Evolutionary conservation across 2,329 filamentous ascomycete genomes (phyloP).

Genomic region (Exophiala mesophila): DNA sequence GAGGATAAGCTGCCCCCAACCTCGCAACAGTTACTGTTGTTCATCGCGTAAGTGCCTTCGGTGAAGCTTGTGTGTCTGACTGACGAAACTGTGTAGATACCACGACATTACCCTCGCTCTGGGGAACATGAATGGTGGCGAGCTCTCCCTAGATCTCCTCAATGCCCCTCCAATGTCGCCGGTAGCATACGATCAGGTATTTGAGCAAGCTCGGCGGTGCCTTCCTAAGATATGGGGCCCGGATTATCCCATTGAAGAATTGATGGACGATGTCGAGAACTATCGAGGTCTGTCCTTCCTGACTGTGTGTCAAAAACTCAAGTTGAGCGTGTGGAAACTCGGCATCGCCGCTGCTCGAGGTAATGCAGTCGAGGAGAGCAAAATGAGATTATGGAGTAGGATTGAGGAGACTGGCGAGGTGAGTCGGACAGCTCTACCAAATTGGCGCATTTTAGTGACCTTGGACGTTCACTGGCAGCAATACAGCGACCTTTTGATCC

Average conservation of each 20-base stretch:
- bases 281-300: conserved; percentile 8
- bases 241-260: conserved; percentile 7
- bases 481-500: conserved; percentile 4
- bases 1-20: conserved; percentile 4
- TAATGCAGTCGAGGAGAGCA: not conserved
- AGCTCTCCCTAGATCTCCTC: conserved; percentile 4
- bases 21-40: conserved; percentile 9
- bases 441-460: too few species aligned
- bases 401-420: conserved; percentile 7
- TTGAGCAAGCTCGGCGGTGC: conserved; percentile 7
- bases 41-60: conserved; percentile 8
- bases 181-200: conserved; percentile 7
- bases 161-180: conserved; percentile 3
- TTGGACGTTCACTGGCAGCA: conserved; percentile 3
- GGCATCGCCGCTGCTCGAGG: not conserved
- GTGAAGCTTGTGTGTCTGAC: too few species aligned
- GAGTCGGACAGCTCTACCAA: too few species aligned
- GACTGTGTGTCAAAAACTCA: conserved; percentile 5
- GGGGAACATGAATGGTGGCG: conserved; percentile 4
- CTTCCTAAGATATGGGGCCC: conserved; percentile 9
- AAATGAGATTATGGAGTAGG: conserved; percentile 1
- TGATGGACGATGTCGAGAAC: conserved; percentile 13
- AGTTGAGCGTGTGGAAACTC: conserved; percentile 8
- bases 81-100: too few species aligned
- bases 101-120: conserved; percentile 7